Evolutionary conservation across 164 flowering plant genomes (phyloP), one percentile per base, ranked within the genome.

Genomic region (Annona squamosa): DNA sequence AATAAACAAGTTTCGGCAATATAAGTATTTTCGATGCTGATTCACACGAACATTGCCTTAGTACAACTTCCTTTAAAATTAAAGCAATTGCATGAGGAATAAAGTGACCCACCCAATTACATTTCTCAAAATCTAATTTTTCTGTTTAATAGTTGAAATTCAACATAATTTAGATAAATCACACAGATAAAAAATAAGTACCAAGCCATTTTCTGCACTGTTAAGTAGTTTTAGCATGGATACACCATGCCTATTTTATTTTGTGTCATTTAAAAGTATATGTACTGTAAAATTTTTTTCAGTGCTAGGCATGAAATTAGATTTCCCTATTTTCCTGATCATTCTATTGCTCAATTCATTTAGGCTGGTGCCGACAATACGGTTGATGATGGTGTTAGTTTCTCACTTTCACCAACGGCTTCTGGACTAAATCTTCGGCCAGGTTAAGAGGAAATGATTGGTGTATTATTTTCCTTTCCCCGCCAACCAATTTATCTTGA

Each of bases 391-490:
- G 82, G 57, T 56, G 79, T 75, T 61, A 85, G 83, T 71, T 73
- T 75, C 37, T 78, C 85, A 71, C 78, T 78, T 64, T 84, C 87
- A 18, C 79, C 85, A 5, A 47, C 77, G 0, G 74, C 79, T 74
- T 74, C 79, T 71, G 78, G 81, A 26, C 84, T 74, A n/a, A 59
- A 67, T 72, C 76, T 69, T 47, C n/a, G 80, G 48, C 63, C 78
- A 74, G 80, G 77, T 77, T 26, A 48, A 65, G 72, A 71, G 46
- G 46, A 62, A 69, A 43, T 64, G 59, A 48, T 59, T 65, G 18
- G 41, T 26, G 62, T 65, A 41, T 56, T 16, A 56, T 66, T 6
- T 43, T 7, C 52, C 7, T 52, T 52, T 52, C n/a, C 9, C 71
- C 43, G 46, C n/a, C 16, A 13, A 59, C 41, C 44, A 62, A 43